Evolutionary conservation across 2,329 filamentous ascomycete species (phyloP), one percentile per base, ranked within the genome.

Genomic region (Ceratocystis albifundus): DNA sequence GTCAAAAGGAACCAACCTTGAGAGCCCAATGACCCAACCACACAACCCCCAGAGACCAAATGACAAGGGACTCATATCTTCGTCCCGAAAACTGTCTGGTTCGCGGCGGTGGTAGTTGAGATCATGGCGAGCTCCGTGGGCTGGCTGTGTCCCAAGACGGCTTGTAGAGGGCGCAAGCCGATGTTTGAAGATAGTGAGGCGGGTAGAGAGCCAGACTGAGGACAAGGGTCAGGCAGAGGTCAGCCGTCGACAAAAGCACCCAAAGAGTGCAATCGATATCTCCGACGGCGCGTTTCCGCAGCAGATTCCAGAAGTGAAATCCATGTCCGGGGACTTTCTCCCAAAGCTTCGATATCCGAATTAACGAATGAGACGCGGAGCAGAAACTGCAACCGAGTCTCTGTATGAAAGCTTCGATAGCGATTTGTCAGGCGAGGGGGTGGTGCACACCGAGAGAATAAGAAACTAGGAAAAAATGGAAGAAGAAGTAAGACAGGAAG

Each of bases 221-320:
- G 17, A 36, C 50, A 65, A 44, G 67, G 66, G 48, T 10, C 55
- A 66, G 67, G 69, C 69, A 70, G 79, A 79, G 78, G 75, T 77
- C 77, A 77, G 79, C 78, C 65, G 61, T 45, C 50, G 66, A 55
- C 44, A 10, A 41, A 41, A 17, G 36, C 36, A 45, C 44, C 36
- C 72, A 70, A 69, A 71, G 68, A 71, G 72, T 32, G 55, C 71
- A 75, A 74, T 74, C 75, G 77, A 78, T 77, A 96, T 96, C 87
- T 96, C 92, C 96, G 93, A 91, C 92, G 92, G 90, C 90, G 92
- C 90, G 89, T 96, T 96, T 95, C 90, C 90, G 90, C 92, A 84
- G 77, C 61, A 44, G 65, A 65, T 79, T 76, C 65, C 44, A 45
- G 61, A 44, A 65, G 48, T 53, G 46, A 64, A 62, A 48, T 73